phyloP scores from a whole-genome alignment of 2,329 filamentous ascomycete species.

The Exophiala lecanii-corni region DNA sequence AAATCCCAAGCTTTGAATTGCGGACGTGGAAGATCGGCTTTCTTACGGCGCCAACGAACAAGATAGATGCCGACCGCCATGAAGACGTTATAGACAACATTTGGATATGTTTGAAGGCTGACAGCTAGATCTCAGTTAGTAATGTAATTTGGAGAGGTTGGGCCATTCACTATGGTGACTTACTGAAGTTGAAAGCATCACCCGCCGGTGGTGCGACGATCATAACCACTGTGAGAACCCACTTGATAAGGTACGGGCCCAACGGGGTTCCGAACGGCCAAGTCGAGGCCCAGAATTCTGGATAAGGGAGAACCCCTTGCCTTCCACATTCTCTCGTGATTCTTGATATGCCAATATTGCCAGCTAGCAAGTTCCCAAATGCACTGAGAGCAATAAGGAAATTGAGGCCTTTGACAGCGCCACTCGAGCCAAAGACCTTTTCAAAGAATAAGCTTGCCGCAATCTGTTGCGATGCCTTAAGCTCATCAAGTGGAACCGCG shows the following conservation, averaged over 20 bases:
- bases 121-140: constrained; percentile 40
- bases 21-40: constrained; percentile 40
- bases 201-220: constrained; percentile 58
- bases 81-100: constrained; percentile 53
- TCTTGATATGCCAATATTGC: constrained; percentile 52
- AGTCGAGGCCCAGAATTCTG: constrained; percentile 59
- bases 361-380: constrained; percentile 56
- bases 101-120: constrained; percentile 55
- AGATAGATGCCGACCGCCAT: constrained; percentile 56
- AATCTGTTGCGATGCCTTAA: constrained; percentile 49
- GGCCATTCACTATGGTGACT: not conserved
- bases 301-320: constrained; percentile 58
- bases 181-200: constrained; percentile 49
- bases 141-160: not conserved
- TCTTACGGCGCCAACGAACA: constrained; percentile 51
- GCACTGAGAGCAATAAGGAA: constrained; percentile 54
- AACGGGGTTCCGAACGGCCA: constrained; percentile 60
- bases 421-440: constrained; percentile 50
- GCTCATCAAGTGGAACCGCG: constrained; percentile 50
- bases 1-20: constrained; percentile 57
- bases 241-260: constrained; percentile 56
- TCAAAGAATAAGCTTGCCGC: constrained; percentile 57
- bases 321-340: constrained; percentile 58
- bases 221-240: constrained; percentile 55
- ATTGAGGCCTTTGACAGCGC: constrained; percentile 51